phyloP scores from a whole-genome alignment of 805 yeast species.

The Lipomyces orientalis region DNA sequence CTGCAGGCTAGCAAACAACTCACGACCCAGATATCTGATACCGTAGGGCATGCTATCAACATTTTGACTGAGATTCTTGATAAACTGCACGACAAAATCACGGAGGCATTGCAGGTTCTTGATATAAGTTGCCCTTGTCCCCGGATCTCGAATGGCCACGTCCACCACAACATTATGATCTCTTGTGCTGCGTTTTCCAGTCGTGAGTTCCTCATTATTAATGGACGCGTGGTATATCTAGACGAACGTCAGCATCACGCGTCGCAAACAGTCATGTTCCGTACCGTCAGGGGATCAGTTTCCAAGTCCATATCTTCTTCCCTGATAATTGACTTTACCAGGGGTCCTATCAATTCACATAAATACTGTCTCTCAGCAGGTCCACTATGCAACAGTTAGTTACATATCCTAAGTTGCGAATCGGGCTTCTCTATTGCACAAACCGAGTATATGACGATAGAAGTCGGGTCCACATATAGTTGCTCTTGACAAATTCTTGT shows the following conservation, averaged over 20 bases:
- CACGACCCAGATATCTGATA: conserved; percentile 61
- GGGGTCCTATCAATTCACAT: conserved; percentile 48
- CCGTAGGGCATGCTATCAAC: conserved; percentile 57
- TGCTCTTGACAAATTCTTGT: conserved; percentile 40
- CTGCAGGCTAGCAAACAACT: conserved; percentile 45
- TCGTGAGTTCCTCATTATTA: conserved; percentile 45
- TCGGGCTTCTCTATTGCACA: not conserved
- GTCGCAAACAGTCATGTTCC: conserved; percentile 32
- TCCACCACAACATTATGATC: conserved; percentile 57
- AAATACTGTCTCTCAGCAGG: conserved; percentile 46
- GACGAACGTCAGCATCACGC: not conserved
- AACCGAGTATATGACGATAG: conserved; percentile 50
- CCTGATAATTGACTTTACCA: conserved; percentile 48
- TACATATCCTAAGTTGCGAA: not conserved
- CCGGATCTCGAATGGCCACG: conserved; percentile 77
- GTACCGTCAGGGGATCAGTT: conserved; percentile 67
- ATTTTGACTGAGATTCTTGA: conserved; percentile 56
- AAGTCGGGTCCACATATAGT: conserved; percentile 53
- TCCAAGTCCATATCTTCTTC: conserved; percentile 64
- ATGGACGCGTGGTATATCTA: conserved; percentile 39
- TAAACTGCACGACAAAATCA: conserved; percentile 67
- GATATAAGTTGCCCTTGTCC: conserved; percentile 73
- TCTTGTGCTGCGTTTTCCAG: conserved; percentile 48
- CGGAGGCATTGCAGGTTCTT: conserved; percentile 74
- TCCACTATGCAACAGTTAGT: conserved; percentile 19